phyloP scores from a whole-genome alignment of 805 yeast species.

The Yamadazyma sp. region DNA sequence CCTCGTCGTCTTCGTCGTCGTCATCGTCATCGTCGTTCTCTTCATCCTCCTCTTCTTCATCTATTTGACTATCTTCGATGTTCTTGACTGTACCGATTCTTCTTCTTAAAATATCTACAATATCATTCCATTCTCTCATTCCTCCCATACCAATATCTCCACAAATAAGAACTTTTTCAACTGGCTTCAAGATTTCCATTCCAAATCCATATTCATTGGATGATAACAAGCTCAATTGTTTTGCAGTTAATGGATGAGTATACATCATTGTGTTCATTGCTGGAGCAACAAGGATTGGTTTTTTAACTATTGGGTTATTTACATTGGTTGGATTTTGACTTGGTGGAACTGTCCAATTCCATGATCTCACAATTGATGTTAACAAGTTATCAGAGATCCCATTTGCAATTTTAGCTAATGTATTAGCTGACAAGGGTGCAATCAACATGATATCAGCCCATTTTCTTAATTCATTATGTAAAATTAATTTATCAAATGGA shows the following conservation, averaged over 20 bases:
- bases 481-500: constrained; percentile 34
- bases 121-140: constrained; percentile 47
- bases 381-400: constrained; percentile 45
- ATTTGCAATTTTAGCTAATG: constrained; percentile 42
- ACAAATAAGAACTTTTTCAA: constrained; percentile 45
- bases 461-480: constrained; percentile 43
- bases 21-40: constrained; percentile 39
- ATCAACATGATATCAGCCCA: constrained; percentile 48
- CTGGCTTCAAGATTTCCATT: constrained; percentile 43
- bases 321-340: background rate
- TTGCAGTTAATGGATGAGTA: constrained; percentile 44
- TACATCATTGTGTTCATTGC: constrained; percentile 50
- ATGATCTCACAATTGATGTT: constrained; percentile 39
- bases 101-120: constrained; percentile 41
- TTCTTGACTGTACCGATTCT: constrained; percentile 27
- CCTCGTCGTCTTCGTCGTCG: constrained; percentile 35
- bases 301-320: constrained; percentile 18
- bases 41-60: constrained; percentile 28
- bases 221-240: constrained; percentile 31
- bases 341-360: constrained; percentile 25
- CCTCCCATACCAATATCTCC: constrained; percentile 52
- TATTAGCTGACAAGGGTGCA: constrained; percentile 46
- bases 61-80: constrained; percentile 16
- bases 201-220: constrained; percentile 40
- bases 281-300: constrained; percentile 45